Conservation (phyloP, 331 rosid genomes). For the Malus hybrid region DNA sequence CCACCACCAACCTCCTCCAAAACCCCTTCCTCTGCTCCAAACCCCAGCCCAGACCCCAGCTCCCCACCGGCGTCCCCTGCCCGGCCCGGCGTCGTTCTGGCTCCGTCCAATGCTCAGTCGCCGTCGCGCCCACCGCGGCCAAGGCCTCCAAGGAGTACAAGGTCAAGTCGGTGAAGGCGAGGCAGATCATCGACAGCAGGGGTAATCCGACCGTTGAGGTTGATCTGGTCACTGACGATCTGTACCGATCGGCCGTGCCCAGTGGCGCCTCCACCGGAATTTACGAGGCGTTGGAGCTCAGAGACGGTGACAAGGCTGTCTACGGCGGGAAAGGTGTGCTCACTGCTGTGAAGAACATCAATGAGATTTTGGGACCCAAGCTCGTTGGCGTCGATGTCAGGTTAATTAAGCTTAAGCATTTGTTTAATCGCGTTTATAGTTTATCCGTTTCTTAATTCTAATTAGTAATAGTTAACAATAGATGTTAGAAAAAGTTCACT, state of each 20-base stretch:
- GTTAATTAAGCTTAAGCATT: slow-evolving; percentile 14
- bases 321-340: slow-evolving; percentile 96
- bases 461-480: not conserved
- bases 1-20: slow-evolving; percentile 36
- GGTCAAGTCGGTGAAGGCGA: slow-evolving; percentile 74
- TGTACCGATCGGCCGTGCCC: slow-evolving; percentile 94
- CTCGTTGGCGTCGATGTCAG: slow-evolving; percentile 83
- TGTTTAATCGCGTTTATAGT: not conserved
- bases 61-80: slow-evolving; percentile 15
- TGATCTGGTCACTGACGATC: slow-evolving; percentile 72
- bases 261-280: slow-evolving; percentile 98
- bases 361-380: slow-evolving; percentile 68
- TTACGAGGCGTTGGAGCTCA: slow-evolving; percentile 94
- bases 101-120: slow-evolving; percentile 42
- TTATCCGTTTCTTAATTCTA: not conserved
- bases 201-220: slow-evolving; percentile 98
- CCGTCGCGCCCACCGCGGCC: slow-evolving; percentile 33
- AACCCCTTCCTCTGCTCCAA: slow-evolving; percentile 28
- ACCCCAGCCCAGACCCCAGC: slow-evolving; percentile 16
- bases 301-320: slow-evolving; percentile 74
- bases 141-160: slow-evolving; percentile 28
- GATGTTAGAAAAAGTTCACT: not conserved
- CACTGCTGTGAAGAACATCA: slow-evolving; percentile 71
- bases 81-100: slow-evolving; percentile 1
- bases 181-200: slow-evolving; percentile 94